These are phyloP conservation scores for Hygrophoropsis aurantiaca DNA, from an alignment of 768 basidiomycete species.

Conservation along the genomic window DNA sequence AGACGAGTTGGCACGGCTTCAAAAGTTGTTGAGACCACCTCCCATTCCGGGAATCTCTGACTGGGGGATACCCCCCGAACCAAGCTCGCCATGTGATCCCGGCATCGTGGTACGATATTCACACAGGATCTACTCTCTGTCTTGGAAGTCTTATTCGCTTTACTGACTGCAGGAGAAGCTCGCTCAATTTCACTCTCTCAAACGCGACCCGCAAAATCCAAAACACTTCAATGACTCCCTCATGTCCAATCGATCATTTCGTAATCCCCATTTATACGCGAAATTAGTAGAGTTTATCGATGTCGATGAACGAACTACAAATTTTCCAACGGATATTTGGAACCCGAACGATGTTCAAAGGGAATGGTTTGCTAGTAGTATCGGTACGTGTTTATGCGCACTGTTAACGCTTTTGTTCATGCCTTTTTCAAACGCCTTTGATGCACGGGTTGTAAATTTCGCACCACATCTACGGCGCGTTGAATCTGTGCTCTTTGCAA, in stretches of 20 bases:
- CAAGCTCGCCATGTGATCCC: constrained; percentile 57
- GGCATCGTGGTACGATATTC: constrained; percentile 51
- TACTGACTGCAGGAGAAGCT: constrained; percentile 77
- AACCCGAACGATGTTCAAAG: constrained; percentile 60
- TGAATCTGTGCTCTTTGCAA: neutral
- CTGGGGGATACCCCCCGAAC: constrained; percentile 75
- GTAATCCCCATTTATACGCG: constrained; percentile 94
- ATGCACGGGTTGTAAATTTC: neutral
- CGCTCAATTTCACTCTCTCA: constrained; percentile 72
- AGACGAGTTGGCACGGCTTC: constrained; percentile 55
- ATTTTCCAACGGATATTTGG: constrained; percentile 77
- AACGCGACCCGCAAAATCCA: constrained; percentile 57
- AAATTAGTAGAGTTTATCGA: constrained; percentile 94
- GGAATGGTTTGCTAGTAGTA: constrained; percentile 75
- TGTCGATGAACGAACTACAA: constrained; percentile 84
- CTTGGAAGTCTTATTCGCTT: neutral
- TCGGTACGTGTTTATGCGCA: constrained; percentile 56
- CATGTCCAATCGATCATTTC: constrained; percentile 89
- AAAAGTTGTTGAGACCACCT: constrained; percentile 59
- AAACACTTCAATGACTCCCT: constrained; percentile 96
- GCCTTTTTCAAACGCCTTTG: constrained; percentile 10
- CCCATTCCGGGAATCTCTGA: constrained; percentile 62
- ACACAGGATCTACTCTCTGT: neutral
- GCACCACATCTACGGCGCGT: neutral
- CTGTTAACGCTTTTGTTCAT: constrained; percentile 26